Evolutionary conservation across 345 rosid genomes (phyloP), one percentile per base, ranked within the genome.

Genomic region (Melastoma malabathricum): DNA sequence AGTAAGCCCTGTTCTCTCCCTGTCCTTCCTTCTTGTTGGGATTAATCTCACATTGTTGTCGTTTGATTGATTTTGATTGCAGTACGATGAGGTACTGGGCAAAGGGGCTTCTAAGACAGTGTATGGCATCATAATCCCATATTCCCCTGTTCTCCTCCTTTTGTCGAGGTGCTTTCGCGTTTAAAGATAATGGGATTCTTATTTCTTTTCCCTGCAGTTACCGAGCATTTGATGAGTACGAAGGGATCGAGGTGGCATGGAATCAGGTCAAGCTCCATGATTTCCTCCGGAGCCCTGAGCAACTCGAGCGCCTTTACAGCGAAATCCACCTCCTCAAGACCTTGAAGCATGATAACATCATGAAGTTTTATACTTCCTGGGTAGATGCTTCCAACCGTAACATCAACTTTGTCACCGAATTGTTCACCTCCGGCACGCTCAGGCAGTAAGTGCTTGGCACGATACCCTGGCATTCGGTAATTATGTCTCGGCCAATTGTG

Each of bases 201-300:
- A 41, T 4, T 20, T 22, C 48, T 5, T 20, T 25, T 39, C 18
- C 39, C 31, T 55, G 49, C 70, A 93, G 99, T 20, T 93, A 79
- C 34, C 83, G 78, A 72, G 97, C 80, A 1, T 81, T 93, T 62
- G 97, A 88, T 65, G 95, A 93, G 70, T 92, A 83, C 39, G 84
- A 76, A 63, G 97, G 97, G 29, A 81, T 88, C 56, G 97, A 92
- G 59, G 97, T 93, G 27, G 97, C 99, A 16, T 93, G 99, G 99
- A 93, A 93, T 64, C 95, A 85, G 65, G 97, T 93, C 57, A 93
- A 85, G 82, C 89, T 93, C 56, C 72, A 81, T 29, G 83, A 93
- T 70, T 93, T 84, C 75, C 62, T 87, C 6, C 90, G 75, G 53
- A 84, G 85, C 44, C 95, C 95, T 43, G 86, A 88, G 56, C 94